Evolutionary conservation across 768 basidiomycete species (phyloP), one percentile per base, ranked within the genome.

Genomic region (Psilocybe sp.): DNA sequence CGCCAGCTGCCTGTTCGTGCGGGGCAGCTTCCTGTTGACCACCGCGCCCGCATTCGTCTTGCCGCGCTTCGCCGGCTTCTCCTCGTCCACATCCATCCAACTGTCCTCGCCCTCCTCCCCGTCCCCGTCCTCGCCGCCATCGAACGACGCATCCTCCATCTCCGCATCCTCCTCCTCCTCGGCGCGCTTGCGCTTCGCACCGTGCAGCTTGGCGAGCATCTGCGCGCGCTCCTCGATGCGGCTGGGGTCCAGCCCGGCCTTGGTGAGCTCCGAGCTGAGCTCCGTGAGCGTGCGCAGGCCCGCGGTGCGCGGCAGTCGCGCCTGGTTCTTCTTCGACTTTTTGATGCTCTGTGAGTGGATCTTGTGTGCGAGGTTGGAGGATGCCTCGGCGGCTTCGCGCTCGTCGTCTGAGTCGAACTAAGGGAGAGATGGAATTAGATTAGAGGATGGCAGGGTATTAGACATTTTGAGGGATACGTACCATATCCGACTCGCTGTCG

Each of bases 161-260:
- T 87, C 89, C 64, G 80, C 77, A 53, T 79, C 82, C 33, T 73
- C 79, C 19, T 65, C 64, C 1, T 77, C 84, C 18, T 76, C 77
- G 41, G 78, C 75, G 47, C 91, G 78, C 64, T 89, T 89, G 65
- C 85, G 77, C 74, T 90, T 76, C 70, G 73, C 85, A 59, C 75
- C 75, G 52, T 80, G 79, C 19, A 82, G 64, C 68, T 92, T 92
- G 31, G 88, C 90, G 39, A 98, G 68, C 62, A 86, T 76, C 60
- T 79, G 79, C 5, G 94, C 97, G n/a, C 95, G 85, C 53, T 91
- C 90, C 67, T 93, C 80, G 58, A 99, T 85, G 44, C 80, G 79
- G 56, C 86, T 87, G 4, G 97, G 89, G 65, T 99, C 90, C 56
- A 91, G 78, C 0, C 97, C 97, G 13, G 90, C 91, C 59, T 84